phyloP scores from a whole-genome alignment of 1,284 basidiomycete genomes.

The Vanrija pseudolonga region DNA sequence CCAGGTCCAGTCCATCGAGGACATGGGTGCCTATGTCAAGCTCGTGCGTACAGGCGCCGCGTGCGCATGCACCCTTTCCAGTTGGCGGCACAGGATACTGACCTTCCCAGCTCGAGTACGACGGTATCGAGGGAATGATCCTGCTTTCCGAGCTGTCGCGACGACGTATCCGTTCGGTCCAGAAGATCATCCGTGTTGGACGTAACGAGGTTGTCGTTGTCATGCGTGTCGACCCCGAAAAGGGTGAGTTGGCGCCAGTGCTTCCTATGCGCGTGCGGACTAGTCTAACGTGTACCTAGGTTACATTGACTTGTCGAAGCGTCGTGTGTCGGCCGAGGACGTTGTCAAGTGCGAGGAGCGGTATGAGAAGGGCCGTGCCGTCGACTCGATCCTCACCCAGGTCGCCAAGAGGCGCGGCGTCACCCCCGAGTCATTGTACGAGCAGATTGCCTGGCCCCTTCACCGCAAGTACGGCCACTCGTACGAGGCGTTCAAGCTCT shows the following conservation, averaged over 20 bases:
- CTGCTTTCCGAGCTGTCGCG: slow-evolving; percentile 93
- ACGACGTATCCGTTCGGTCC: slow-evolving; percentile 94
- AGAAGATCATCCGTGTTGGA: slow-evolving; percentile 96
- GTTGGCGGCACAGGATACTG: background rate
- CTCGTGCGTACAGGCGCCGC: slow-evolving; percentile 60
- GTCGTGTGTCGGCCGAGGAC: slow-evolving; percentile 98
- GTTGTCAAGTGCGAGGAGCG: slow-evolving; percentile 98
- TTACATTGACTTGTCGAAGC: slow-evolving; percentile 98
- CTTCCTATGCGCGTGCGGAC: background rate
- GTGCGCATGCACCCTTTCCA: background rate
- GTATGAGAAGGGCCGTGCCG: slow-evolving; percentile 95
- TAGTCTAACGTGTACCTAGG: slow-evolving; percentile 54
- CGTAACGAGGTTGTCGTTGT: slow-evolving; percentile 99
- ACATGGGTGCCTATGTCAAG: slow-evolving; percentile 99
- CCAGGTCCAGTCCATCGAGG: slow-evolving; percentile 96
- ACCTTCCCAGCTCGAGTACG: slow-evolving; percentile 80
- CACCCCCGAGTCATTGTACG: slow-evolving; percentile 65
- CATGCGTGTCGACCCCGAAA: slow-evolving; percentile 97
- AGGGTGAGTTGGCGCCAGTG: slow-evolving; percentile 60
- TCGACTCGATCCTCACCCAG: slow-evolving; percentile 88
- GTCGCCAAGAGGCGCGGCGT: slow-evolving; percentile 77
- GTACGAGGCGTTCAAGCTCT: slow-evolving; percentile 97
- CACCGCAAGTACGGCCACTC: slow-evolving; percentile 90
- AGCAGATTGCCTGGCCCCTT: slow-evolving; percentile 88
- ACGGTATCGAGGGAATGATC: slow-evolving; percentile 99